Evolutionary conservation across 176 grass and related monocot species (phyloP).

Genomic region (Oryza punctata): DNA sequence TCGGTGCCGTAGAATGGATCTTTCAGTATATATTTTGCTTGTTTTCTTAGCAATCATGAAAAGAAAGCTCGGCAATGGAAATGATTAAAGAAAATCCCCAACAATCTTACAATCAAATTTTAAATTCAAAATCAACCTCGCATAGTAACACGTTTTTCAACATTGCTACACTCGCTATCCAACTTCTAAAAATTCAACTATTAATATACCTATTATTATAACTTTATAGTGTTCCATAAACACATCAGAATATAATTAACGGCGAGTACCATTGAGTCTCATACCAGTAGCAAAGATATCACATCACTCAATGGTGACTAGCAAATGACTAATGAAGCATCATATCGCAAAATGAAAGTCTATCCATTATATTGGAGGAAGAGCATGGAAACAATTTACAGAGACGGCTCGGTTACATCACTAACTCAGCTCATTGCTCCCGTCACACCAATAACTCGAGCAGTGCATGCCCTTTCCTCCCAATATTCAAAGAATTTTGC

Average conservation of each 20-base stretch:
- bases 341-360: neutral
- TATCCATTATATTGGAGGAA: neutral
- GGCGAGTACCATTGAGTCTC: neutral
- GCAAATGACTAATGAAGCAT: neutral
- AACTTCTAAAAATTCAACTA: neutral
- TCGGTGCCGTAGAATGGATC: too few species aligned
- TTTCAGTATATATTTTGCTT: too few species aligned
- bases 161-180: too few species aligned
- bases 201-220: neutral
- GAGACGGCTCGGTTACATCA: neutral
- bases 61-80: too few species aligned
- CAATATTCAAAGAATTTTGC: conserved; percentile 17
- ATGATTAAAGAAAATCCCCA: too few species aligned
- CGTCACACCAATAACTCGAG: neutral
- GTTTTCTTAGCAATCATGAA: too few species aligned
- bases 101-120: too few species aligned
- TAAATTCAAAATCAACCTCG: too few species aligned
- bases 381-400: conserved; percentile 35
- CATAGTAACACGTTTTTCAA: too few species aligned
- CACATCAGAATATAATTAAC: neutral
- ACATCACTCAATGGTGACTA: neutral
- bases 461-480: neutral
- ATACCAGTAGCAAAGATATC: neutral
- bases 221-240: neutral
- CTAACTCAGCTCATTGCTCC: neutral